Evolutionary conservation across 176 grass and related monocot species (phyloP).

Genomic region (Triticum dicoccoides): DNA sequence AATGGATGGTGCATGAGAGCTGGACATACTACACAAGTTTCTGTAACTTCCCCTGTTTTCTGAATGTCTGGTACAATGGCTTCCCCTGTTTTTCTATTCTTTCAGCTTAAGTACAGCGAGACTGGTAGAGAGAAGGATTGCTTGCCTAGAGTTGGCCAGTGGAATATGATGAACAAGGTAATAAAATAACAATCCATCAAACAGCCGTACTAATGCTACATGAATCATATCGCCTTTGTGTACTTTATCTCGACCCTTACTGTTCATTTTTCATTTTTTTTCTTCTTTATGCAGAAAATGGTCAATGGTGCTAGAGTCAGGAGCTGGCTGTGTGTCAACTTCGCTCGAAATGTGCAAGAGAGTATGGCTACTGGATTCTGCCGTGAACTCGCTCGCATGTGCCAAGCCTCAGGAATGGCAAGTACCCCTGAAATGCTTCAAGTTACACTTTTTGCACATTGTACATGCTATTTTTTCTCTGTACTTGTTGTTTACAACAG

Average conservation of each 20-base stretch:
- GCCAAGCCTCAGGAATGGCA: constrained; percentile 90
- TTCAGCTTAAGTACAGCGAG: constrained; percentile 89
- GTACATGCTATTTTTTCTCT: background rate
- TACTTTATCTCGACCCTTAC: background rate
- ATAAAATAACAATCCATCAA: background rate
- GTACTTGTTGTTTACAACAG: constrained; percentile 1
- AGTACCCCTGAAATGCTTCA: constrained; percentile 20
- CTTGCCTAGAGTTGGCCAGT: constrained; percentile 87
- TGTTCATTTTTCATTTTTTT: background rate
- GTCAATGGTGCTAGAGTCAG: constrained; percentile 77
- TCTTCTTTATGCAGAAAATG: constrained; percentile 68
- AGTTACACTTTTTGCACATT: background rate
- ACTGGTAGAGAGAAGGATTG: constrained; percentile 92
- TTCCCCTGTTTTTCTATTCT: constrained; percentile 3
- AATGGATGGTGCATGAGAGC: background rate
- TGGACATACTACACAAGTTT: background rate
- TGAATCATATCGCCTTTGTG: background rate
- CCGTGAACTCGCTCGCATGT: constrained; percentile 79
- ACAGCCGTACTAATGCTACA: background rate
- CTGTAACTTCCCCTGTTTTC: background rate
- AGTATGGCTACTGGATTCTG: constrained; percentile 55
- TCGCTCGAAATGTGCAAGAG: constrained; percentile 74
- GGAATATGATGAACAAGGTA: constrained; percentile 99
- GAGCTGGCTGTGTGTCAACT: constrained; percentile 82
- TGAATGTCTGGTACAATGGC: background rate